Base-by-base conservation (phyloP, 345 rosid genomes). In the Adansonia digitata region DNA sequence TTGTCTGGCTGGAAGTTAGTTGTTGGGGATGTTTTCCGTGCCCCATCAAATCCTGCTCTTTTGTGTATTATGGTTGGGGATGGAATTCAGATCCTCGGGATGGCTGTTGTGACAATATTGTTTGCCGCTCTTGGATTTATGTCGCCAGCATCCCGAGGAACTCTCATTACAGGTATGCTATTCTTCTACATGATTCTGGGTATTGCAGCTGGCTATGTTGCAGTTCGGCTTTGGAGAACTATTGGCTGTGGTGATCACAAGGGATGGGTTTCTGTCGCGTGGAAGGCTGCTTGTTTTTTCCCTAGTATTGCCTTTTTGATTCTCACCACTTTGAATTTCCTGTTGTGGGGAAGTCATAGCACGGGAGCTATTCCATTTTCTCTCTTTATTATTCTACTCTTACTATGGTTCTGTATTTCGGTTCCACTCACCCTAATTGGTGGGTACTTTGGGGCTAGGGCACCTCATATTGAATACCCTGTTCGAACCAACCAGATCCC, bases 1-100 rank as follows among this genome's bases (percentile, higher is more conserved):
- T 79, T 87, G 48, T 89, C 91, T 34, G 91, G 93, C 29, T 86
- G 89, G 89, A 86, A 86, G 73, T 82, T 84, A 82, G 88, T 90
- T 48, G 91, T 88, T 3, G 89, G 87, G 2, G 91, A 85, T 71
- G 87, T 87, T 72, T 87, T 87, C 78, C 89, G 89, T 51, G 86
- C 83, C 22, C 91, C 91, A 20, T 63, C 74, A 17, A 78, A 81
- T 74, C 51, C 91, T 37, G 78, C 86, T 63, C 86, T 87, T 12
- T 59, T 87, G 57, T 85, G 91, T 77, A 74, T 84, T 26, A 84
- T 87, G 87, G 86, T 84, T 69, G 91, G 91, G 29, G 86, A 87
- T 72, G 91, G 91, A 27, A 89, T 87, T 43, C 91, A 87, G 81
- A 85, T 87, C 64, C 86, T 85, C 14, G 91, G 91, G 76, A 84